Evolutionary conservation across 768 basidiomycete species (phyloP).

Genomic region (Hypholoma sublateritium): DNA sequence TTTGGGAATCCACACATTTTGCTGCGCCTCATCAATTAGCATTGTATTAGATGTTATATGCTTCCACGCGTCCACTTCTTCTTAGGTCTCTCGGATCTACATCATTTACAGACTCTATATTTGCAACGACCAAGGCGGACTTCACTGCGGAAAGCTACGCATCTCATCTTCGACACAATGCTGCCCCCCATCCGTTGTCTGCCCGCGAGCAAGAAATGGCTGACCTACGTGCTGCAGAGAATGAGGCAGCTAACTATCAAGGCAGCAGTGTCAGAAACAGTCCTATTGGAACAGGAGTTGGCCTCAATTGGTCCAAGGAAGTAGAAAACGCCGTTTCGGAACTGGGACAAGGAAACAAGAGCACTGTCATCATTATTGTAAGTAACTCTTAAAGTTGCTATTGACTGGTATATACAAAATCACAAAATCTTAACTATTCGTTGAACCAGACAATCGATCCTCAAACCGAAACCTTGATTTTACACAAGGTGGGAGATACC

Average conservation of each 20-base stretch:
- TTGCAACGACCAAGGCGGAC: slow-evolving; percentile 73
- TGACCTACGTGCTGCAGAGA: slow-evolving; percentile 75
- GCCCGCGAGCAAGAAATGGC: slow-evolving; percentile 81
- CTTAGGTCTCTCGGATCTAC: slow-evolving; percentile 74
- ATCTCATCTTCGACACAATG: slow-evolving; percentile 66
- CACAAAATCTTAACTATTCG: background rate
- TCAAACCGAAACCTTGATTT: slow-evolving; percentile 55
- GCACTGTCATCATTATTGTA: slow-evolving; percentile 66
- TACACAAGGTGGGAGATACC: slow-evolving; percentile 43
- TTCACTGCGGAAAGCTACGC: slow-evolving; percentile 69
- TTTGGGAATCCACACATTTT: background rate
- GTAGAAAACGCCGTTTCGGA: slow-evolving; percentile 62
- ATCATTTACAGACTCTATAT: slow-evolving; percentile 71
- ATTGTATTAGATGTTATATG: slow-evolving; percentile 79
- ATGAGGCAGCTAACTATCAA: slow-evolving; percentile 45
- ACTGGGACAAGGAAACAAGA: slow-evolving; percentile 49
- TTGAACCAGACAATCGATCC: slow-evolving; percentile 61
- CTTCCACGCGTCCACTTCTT: slow-evolving; percentile 70
- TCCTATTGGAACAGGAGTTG: slow-evolving; percentile 60
- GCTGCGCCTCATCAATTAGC: background rate
- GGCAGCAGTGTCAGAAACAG: slow-evolving; percentile 56
- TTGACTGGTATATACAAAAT: no score
- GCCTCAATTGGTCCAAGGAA: slow-evolving; percentile 66
- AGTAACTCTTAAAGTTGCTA: slow-evolving; percentile 23
- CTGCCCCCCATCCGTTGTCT: slow-evolving; percentile 82